Evolutionary conservation across 2,329 filamentous ascomycete genomes (phyloP).

Genomic region (Epichloe typhina): DNA sequence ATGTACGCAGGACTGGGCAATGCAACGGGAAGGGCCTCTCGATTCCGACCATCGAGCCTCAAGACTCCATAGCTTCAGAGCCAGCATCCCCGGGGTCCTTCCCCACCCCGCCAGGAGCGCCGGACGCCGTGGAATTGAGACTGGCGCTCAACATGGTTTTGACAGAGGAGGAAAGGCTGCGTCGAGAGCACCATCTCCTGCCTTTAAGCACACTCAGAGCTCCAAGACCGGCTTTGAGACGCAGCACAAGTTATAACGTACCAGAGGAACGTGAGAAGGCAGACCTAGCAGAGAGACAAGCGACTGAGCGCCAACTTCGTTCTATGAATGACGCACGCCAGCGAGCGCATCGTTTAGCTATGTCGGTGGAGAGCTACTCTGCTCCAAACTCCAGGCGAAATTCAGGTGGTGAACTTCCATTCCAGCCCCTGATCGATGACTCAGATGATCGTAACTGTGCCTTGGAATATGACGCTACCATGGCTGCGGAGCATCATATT

Average conservation of each 20-base stretch:
- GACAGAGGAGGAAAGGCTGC: constrained; percentile 16
- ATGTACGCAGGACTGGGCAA: neutral
- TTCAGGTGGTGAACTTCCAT: constrained; percentile 20
- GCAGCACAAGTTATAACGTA: constrained; percentile 30
- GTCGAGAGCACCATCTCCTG: constrained; percentile 6
- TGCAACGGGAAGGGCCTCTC: neutral
- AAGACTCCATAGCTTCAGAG: neutral
- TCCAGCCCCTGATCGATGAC: constrained; percentile 20
- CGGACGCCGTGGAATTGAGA: constrained; percentile 25
- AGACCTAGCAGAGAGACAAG: constrained; percentile 24
- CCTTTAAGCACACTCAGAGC: constrained; percentile 7
- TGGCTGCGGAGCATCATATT: constrained; percentile 1
- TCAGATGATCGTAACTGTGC: constrained; percentile 14
- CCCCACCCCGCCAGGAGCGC: constrained; percentile 19
- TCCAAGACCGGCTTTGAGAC: constrained; percentile 26
- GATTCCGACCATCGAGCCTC: neutral
- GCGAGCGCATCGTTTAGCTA: constrained; percentile 25
- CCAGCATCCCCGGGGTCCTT: constrained; percentile 9
- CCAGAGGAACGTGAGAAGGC: constrained; percentile 27
- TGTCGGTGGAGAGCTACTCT: constrained; percentile 26
- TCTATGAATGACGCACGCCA: constrained; percentile 28
- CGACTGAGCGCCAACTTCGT: constrained; percentile 24
- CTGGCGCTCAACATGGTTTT: constrained; percentile 26
- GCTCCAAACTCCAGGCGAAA: constrained; percentile 23
- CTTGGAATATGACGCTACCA: constrained; percentile 9